A percentile compares a stretch with the other conserved stretches of the same genome.
These are phyloP conservation scores for Malus orientalis DNA, from an alignment of 306 rosid species.

Conservation along the genomic window DNA sequence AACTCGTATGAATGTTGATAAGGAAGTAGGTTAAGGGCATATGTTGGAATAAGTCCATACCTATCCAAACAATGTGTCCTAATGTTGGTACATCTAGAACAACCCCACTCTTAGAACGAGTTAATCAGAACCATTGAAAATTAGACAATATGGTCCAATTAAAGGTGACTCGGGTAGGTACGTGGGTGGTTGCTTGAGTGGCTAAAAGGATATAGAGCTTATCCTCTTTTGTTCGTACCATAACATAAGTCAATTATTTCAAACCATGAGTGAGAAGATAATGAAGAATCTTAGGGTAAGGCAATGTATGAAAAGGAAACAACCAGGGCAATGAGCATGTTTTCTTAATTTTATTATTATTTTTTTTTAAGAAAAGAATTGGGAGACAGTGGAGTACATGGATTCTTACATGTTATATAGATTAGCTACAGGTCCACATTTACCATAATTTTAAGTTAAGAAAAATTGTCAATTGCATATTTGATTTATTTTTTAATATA, in stretches of 20 bases:
- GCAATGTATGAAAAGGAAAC: background rate
- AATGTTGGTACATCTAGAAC: background rate
- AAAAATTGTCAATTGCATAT: background rate
- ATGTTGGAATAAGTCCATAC: conserved; percentile 11
- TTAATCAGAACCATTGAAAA: background rate
- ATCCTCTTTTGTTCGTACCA: conserved; percentile 17
- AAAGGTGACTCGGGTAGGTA: background rate
- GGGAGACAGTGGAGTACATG: conserved; percentile 2
- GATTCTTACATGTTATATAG: conserved; percentile 1
- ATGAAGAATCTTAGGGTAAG: conserved; percentile 42
- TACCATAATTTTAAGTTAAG: background rate
- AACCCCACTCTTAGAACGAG: background rate
- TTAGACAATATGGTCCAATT: background rate
- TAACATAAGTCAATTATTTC: conserved; percentile 11
- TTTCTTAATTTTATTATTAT: too few species aligned
- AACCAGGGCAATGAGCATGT: background rate
- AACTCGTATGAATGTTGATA: background rate
- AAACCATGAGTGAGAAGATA: conserved; percentile 34
- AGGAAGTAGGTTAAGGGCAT: background rate
- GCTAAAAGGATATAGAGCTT: conserved; percentile 19
- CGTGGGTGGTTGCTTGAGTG: background rate
- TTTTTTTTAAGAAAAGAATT: background rate
- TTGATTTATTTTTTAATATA: background rate
- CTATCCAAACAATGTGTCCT: background rate
- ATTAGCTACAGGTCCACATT: background rate